Evolutionary conservation across 73 alveolate species (phyloP).

Genomic region (Paramecium bursaria): DNA sequence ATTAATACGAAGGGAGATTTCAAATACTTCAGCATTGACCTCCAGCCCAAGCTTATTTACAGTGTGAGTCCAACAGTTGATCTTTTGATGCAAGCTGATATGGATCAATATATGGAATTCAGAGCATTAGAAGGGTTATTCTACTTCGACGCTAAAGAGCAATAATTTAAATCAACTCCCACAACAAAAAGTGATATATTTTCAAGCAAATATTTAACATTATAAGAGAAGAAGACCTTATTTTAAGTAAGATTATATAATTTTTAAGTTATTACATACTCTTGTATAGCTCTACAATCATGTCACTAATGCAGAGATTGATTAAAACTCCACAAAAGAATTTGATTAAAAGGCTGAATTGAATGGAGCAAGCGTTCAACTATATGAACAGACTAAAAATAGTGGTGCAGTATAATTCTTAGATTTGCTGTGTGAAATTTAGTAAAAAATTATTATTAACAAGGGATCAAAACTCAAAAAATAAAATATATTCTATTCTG

Average conservation of each 20-base stretch:
- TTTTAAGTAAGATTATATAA: background rate
- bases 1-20: background rate
- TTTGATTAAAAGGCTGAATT: constrained; percentile 55
- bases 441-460: background rate
- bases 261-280: constrained; percentile 20
- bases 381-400: constrained; percentile 16
- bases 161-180: constrained; percentile 56
- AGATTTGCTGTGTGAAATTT: constrained; percentile 20
- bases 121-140: constrained; percentile 45
- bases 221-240: constrained; percentile 39
- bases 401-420: constrained; percentile 1
- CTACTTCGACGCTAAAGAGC: constrained; percentile 26
- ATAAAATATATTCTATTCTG: constrained; percentile 46
- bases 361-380: constrained; percentile 24
- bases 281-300: constrained; percentile 39
- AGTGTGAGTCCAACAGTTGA: constrained; percentile 40
- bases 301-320: constrained; percentile 3
- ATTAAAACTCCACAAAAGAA: constrained; percentile 55
- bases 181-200: constrained; percentile 60
- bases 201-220: background rate
- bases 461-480: constrained; percentile 3
- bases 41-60: constrained; percentile 43
- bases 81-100: constrained; percentile 51
- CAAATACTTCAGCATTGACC: constrained; percentile 43
- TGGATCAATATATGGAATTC: constrained; percentile 65